phyloP scores from a whole-genome alignment of 176 grass and related monocot species.

The Paspalum notatum region DNA sequence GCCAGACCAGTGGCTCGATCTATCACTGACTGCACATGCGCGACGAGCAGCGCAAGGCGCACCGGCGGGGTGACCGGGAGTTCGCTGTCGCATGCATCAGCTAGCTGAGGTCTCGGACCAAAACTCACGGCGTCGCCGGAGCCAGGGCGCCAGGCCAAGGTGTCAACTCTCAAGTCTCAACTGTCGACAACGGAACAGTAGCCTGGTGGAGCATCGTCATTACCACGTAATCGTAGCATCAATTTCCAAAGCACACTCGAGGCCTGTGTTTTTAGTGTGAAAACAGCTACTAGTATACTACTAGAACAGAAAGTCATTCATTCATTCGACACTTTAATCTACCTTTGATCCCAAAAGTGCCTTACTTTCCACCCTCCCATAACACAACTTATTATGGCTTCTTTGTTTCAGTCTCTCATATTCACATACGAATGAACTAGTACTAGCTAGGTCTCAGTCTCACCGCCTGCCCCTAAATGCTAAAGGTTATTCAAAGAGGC shows the following conservation, averaged over 20 bases:
- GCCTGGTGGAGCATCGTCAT: background rate
- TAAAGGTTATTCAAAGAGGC: background rate
- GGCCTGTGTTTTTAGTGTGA: background rate
- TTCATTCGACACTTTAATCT: too few species aligned
- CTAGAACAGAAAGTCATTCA: background rate
- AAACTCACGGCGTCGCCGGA: too few species aligned
- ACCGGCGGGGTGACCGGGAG: too few species aligned
- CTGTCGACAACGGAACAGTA: too few species aligned
- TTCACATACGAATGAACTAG: background rate
- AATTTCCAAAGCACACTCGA: background rate
- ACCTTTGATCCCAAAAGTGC: background rate
- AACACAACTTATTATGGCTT: background rate
- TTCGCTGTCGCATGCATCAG: too few species aligned
- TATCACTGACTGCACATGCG: too few species aligned
- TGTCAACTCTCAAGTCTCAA: too few species aligned
- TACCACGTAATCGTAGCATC: conserved; percentile 22
- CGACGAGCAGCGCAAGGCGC: too few species aligned
- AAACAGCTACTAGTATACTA: conserved; percentile 11
- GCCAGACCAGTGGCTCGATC: too few species aligned
- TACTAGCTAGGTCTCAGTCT: background rate
- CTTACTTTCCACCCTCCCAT: background rate
- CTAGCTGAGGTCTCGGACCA: too few species aligned
- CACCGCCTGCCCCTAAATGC: background rate
- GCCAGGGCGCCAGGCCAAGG: too few species aligned
- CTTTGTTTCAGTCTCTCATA: too few species aligned